Evolutionary conservation across 768 basidiomycete genomes (phyloP).

Genomic region (Rhodotorula kratochvilovae): DNA sequence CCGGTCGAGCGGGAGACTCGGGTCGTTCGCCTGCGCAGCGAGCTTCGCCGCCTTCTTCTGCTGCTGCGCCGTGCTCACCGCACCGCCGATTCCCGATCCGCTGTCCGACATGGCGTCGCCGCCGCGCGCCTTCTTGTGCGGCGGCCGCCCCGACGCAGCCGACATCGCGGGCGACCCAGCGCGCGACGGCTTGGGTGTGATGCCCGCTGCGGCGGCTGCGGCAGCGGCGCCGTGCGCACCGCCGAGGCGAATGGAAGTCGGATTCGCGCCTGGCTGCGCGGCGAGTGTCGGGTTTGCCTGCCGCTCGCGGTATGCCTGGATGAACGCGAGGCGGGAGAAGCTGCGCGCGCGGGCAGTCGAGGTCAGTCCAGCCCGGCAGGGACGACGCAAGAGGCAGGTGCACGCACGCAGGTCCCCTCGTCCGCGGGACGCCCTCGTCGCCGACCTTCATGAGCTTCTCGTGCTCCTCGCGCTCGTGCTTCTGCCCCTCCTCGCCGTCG

Average conservation of each 20-base stretch:
- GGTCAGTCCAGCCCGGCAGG: neutral
- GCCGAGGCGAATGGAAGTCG: constrained; percentile 32
- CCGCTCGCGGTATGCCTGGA: constrained; percentile 36
- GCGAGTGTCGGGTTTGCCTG: constrained; percentile 22
- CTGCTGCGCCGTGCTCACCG: constrained; percentile 11
- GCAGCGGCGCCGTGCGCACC: neutral
- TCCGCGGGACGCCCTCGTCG: constrained; percentile 32
- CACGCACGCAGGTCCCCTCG: constrained; percentile 33
- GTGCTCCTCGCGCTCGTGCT: constrained; percentile 26
- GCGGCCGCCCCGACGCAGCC: constrained; percentile 9
- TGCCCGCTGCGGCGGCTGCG: neutral
- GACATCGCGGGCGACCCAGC: constrained; percentile 21
- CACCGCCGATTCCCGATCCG: constrained; percentile 9
- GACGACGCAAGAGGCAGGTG: neutral
- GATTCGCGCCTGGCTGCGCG: constrained; percentile 27
- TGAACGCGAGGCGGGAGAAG: constrained; percentile 39
- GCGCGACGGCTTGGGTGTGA: constrained; percentile 1
- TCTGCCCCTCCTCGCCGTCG: constrained; percentile 15
- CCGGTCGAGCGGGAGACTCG: neutral
- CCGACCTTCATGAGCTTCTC: constrained; percentile 38
- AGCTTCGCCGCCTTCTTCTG: constrained; percentile 16
- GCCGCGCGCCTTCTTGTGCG: neutral
- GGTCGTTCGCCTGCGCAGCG: neutral
- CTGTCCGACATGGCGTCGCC: constrained; percentile 20
- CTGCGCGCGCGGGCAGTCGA: neutral